Evolutionary conservation across 1,139 yeast species (phyloP), one percentile per base, ranked within the genome.

Genomic region (Nematodospora anomalae): DNA sequence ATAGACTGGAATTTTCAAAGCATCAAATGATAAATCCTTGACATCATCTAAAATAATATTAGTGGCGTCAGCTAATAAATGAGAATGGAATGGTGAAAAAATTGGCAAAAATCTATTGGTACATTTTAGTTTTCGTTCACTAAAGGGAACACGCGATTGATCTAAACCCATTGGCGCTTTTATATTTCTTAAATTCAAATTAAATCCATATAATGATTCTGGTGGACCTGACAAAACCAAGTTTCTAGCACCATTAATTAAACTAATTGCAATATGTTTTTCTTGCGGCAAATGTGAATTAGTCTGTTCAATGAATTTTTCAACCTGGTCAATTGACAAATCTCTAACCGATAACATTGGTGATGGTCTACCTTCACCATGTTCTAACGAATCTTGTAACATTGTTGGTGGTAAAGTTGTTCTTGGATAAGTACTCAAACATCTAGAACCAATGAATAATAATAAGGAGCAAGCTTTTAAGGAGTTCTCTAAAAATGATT

Each of bases 191-290:
- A 92, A 75, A 43, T 92, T 78, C 58, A 92, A 75, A 67, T 90
- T 90, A 55, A 92, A 79, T 73, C 99, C 99, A 55, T 92, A 92
- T 50, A 92, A 74, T n/a, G 97, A 89, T 73, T 89, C 96, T 39
- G 98, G 97, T 36, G 98, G 98, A 62, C 99, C 99, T 25, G 95
- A 80, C 38, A 92, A 87, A 43, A 92, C 98, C 70, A 89, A 76
- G 65, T 89, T 88, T 69, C 96, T 81, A 32, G 96, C 96, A 61
- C 98, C 98, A 58, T 92, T 92, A 51, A 90, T 76, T 59, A 92
- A 79, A 37, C 97, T 89, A 50, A 92, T 83, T 43, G 83, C 87
- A 56, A 92, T 83, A 58, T 88, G 96, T 67, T 88, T 88, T 55
- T 88, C 96, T 41, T 72, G 68, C 51, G 98, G 97, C 66, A 92